phyloP scores from a whole-genome alignment of 2,329 filamentous ascomycete genomes.

The Fusarium foetens region DNA sequence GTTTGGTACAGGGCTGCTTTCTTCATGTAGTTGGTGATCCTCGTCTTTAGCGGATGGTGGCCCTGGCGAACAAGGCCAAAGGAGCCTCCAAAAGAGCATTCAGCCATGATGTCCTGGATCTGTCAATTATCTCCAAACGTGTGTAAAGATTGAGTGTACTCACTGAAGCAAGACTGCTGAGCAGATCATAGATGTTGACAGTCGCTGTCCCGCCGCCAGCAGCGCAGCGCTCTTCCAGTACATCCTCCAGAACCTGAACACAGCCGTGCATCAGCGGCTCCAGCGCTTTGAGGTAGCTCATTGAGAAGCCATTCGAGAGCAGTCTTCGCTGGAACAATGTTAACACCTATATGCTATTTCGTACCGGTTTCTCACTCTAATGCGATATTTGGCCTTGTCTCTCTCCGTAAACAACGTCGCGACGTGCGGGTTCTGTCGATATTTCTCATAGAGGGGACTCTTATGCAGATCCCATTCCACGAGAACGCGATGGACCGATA shows the following conservation, averaged over 20 bases:
- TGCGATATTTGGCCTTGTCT: neutral
- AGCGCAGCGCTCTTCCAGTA: neutral
- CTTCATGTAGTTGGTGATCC: conserved; percentile 1
- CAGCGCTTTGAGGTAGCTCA: neutral
- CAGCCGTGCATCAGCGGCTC: neutral
- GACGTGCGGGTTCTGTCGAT: neutral
- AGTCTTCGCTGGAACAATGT: neutral
- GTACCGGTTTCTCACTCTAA: neutral
- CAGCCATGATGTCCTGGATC: neutral
- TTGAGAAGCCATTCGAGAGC: neutral
- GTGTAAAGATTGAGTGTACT: neutral
- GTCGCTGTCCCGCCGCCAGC: neutral
- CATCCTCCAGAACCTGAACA: neutral
- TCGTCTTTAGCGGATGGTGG: neutral
- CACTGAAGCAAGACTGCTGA: neutral
- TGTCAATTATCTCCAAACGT: neutral
- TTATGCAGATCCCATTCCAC: neutral
- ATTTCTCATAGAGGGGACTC: neutral
- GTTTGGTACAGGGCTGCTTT: neutral
- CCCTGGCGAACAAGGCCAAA: neutral
- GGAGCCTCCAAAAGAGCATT: neutral
- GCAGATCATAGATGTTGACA: neutral
- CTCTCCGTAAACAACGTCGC: neutral
- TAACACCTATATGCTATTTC: neutral
- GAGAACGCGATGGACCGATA: neutral